Conservation (phyloP, 2,329 filamentous ascomycete species). For the Aspergillus puulaauensis region DNA sequence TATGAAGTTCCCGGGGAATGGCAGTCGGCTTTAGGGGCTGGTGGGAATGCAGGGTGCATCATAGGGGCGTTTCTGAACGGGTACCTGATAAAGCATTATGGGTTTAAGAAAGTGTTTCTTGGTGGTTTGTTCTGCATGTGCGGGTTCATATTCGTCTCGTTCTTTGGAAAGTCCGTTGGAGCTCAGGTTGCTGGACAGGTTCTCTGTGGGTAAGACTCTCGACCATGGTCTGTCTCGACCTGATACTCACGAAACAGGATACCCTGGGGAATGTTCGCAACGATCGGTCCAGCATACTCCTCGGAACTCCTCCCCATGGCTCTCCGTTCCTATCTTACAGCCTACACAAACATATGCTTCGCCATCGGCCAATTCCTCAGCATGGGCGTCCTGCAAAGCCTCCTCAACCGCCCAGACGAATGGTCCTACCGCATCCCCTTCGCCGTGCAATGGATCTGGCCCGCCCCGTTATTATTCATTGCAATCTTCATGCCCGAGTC, state of each 20-base stretch:
- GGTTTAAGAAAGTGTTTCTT: slow-evolving; percentile 36
- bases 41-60: slow-evolving; percentile 62
- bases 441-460: slow-evolving; percentile 55
- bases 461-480: slow-evolving; percentile 45
- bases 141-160: slow-evolving; percentile 63
- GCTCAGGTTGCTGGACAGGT: slow-evolving; percentile 62
- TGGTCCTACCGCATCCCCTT: slow-evolving; percentile 55
- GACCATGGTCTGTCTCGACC: not conserved
- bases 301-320: slow-evolving; percentile 49
- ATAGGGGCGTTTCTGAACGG: slow-evolving; percentile 67
- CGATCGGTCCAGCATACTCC: slow-evolving; percentile 54
- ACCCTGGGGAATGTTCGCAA: slow-evolving; percentile 57
- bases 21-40: slow-evolving; percentile 59
- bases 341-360: slow-evolving; percentile 59
- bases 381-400: slow-evolving; percentile 47
- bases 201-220: slow-evolving; percentile 50
- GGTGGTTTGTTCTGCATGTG: slow-evolving; percentile 54
- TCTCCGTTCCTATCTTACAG: slow-evolving; percentile 53
- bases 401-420: slow-evolving; percentile 36
- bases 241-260: slow-evolving; percentile 33
- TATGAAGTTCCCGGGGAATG: slow-evolving; percentile 55
- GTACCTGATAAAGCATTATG: slow-evolving; percentile 55
- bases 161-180: slow-evolving; percentile 61
- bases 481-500: slow-evolving; percentile 50
- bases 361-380: slow-evolving; percentile 56